A percentile compares a stretch with the other conserved stretches of the same genome.
phyloP scores from a whole-genome alignment of 2,329 filamentous ascomycete genomes.

The Colletotrichum coccodes region DNA sequence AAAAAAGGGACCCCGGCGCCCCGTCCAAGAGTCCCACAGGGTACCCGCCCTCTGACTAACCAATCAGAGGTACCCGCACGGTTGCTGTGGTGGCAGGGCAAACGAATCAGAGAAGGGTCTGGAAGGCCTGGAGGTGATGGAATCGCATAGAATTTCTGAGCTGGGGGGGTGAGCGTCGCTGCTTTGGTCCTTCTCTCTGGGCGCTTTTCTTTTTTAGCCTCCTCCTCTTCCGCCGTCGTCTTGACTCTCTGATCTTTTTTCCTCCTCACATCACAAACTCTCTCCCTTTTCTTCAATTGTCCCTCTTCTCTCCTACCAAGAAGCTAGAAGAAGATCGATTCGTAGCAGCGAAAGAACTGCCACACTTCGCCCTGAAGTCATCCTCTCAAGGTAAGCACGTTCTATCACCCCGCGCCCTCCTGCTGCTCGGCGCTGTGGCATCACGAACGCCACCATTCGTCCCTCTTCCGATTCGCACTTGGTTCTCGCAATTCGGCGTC shows the following conservation, averaged over 20 bases:
- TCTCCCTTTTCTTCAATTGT: constrained; percentile 2
- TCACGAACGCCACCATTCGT: background rate
- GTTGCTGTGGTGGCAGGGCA: constrained; percentile 38
- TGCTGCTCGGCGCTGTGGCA: background rate
- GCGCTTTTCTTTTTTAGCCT: constrained; percentile 50
- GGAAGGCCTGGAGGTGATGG: constrained; percentile 45
- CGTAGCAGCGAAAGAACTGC: constrained; percentile 40
- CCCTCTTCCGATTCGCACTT: background rate
- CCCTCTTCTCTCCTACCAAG: constrained; percentile 35
- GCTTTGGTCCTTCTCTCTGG: constrained; percentile 19
- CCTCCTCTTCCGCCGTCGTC: constrained; percentile 32
- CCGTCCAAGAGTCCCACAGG: constrained; percentile 9
- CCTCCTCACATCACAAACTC: constrained; percentile 26
- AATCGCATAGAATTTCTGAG: constrained; percentile 58
- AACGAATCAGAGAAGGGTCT: constrained; percentile 36
- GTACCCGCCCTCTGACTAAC: constrained; percentile 1
- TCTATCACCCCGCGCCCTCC: background rate
- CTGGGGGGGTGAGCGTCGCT: constrained; percentile 36
- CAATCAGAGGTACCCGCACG: constrained; percentile 33
- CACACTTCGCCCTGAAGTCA: constrained; percentile 21
- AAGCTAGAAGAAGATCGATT: constrained; percentile 34
- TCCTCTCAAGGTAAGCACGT: constrained; percentile 34
- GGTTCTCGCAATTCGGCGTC: background rate
- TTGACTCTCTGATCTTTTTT: constrained; percentile 30
- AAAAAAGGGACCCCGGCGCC: constrained; percentile 12